Percentiles rank a stretch among this genome's conserved stretches.
Conservation (phyloP, 73 alveolate genomes). For the Tetrahymena borealis region DNA sequence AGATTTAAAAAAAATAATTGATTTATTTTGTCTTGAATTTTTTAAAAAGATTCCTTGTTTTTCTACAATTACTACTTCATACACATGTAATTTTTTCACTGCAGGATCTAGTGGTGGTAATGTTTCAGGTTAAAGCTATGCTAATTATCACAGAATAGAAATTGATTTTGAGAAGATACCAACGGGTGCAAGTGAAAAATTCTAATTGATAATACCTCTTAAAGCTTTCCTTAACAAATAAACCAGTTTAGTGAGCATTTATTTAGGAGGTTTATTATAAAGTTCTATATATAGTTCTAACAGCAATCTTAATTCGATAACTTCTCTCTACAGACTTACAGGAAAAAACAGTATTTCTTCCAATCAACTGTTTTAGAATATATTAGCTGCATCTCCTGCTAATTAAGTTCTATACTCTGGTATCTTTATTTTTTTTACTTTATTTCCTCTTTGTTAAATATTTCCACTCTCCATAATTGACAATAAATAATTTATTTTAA, state of each 20-base stretch:
- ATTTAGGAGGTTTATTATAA: neutral
- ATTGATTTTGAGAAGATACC: conserved; percentile 18
- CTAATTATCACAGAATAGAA: conserved; percentile 24
- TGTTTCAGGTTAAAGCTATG: conserved; percentile 9
- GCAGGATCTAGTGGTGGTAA: conserved; percentile 7
- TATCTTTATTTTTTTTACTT: neutral
- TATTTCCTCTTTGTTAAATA: neutral
- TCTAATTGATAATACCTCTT: conserved; percentile 23
- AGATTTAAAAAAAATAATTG: neutral
- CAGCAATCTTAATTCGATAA: conserved; percentile 6
- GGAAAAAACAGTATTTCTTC: neutral
- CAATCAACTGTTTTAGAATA: neutral
- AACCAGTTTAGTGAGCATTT: neutral
- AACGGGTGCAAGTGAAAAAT: conserved; percentile 10
- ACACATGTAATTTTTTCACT: conserved; percentile 3
- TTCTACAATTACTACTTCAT: conserved; percentile 11
- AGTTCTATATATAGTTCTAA: neutral
- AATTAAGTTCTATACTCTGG: neutral
- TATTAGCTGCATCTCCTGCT: neutral
- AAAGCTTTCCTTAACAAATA: neutral
- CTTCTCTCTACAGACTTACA: conserved; percentile 8
- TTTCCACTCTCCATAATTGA: neutral
- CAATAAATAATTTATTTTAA: neutral
- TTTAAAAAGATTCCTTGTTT: conserved; percentile 3
- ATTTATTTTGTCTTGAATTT: neutral